Evolutionary conservation across 176 grass and related monocot species (phyloP).

Genomic region (Aegilops speltoides): DNA sequence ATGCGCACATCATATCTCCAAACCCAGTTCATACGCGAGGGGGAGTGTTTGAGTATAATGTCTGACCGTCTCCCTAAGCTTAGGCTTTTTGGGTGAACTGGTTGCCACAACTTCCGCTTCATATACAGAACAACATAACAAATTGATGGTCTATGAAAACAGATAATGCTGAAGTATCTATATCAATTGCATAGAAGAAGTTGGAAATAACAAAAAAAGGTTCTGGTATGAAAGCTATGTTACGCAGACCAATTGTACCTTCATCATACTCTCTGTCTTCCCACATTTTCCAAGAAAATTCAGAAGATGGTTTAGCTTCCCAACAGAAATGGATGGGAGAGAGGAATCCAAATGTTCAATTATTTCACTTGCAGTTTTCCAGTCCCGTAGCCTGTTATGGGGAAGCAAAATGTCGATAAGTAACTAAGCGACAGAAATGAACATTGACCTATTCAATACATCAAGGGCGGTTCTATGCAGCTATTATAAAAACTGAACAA

Average conservation of each 20-base stretch:
- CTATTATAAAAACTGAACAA: not conserved
- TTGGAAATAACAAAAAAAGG: constrained; percentile 14
- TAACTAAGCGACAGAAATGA: constrained; percentile 25
- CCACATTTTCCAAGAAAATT: constrained; percentile 93
- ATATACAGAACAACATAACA: not conserved
- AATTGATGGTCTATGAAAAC: constrained; percentile 13
- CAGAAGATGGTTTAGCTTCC: constrained; percentile 82
- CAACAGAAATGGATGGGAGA: constrained; percentile 66
- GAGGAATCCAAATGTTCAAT: constrained; percentile 78
- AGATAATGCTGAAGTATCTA: constrained; percentile 16
- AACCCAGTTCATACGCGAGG: not conserved
- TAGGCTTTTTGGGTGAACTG: not conserved
- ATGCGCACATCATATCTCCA: not conserved
- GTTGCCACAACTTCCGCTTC: not conserved
- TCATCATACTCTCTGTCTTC: constrained; percentile 90
- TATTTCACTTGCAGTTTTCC: constrained; percentile 72
- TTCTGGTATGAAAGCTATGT: not conserved
- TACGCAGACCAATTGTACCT: constrained; percentile 46
- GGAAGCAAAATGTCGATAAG: not conserved
- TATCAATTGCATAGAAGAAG: not conserved
- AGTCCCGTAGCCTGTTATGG: constrained; percentile 67
- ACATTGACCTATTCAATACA: constrained; percentile 3
- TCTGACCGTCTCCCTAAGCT: not conserved
- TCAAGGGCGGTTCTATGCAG: not conserved
- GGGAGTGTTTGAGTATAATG: not conserved